These are phyloP conservation scores for Aspergillus puulaauensis DNA, from an alignment of 2,329 filamentous ascomycete genomes.

Conservation along the genomic window DNA sequence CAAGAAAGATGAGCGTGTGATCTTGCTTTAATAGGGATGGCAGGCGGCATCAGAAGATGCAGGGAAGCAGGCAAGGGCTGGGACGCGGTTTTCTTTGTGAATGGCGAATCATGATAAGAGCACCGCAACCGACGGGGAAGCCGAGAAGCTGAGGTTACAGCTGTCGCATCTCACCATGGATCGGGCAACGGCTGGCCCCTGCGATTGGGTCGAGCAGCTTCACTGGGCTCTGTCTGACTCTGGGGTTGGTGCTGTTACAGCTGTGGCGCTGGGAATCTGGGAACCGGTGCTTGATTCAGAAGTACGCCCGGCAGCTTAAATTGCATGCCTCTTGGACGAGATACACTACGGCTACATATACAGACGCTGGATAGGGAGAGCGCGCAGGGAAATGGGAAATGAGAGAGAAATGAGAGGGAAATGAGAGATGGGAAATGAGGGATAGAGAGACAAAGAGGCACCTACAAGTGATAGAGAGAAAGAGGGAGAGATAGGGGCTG, in stretches of 20 bases:
- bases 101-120: slow-evolving; percentile 8
- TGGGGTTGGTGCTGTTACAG: neutral
- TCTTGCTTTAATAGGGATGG: slow-evolving; percentile 5
- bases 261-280: neutral
- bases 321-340: too few species aligned
- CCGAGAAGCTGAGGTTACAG: slow-evolving; percentile 18
- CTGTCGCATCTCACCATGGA: slow-evolving; percentile 9
- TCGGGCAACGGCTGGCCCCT: slow-evolving; percentile 7
- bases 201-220: neutral
- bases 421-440: neutral
- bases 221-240: neutral
- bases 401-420: too few species aligned
- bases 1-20: neutral
- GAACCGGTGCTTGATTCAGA: neutral
- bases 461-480: neutral
- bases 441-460: neutral
- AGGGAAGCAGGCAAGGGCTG: neutral
- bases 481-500: neutral
- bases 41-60: neutral
- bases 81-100: neutral
- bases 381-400: neutral
- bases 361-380: neutral
- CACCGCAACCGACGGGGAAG: slow-evolving; percentile 1
- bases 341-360: too few species aligned
- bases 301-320: too few species aligned